A percentile compares a stretch with the other conserved stretches of the same genome.
phyloP scores from a whole-genome alignment of 306 rosid genomes.

The Castanea sativa region DNA sequence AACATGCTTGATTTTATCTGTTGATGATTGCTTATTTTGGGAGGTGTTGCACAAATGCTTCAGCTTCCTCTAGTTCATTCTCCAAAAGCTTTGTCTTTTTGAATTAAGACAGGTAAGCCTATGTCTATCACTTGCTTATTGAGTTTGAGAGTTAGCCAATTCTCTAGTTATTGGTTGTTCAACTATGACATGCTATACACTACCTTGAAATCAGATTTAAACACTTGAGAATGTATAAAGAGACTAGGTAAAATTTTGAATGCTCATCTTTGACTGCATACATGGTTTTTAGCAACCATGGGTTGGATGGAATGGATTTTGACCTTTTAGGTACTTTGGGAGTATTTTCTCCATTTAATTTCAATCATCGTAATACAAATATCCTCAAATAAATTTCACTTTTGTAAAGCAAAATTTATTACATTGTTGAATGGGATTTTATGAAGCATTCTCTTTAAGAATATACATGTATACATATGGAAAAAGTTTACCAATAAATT shows the following conservation, averaged over 20 bases:
- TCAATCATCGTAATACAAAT: not conserved
- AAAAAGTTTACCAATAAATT: too few relatives aligned
- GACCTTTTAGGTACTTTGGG: not conserved
- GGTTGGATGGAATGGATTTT: not conserved
- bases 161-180: not conserved
- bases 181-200: not conserved
- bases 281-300: not conserved
- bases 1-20: slow-evolving; percentile 55
- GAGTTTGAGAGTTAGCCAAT: not conserved
- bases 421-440: not conserved
- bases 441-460: not conserved
- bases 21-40: slow-evolving; percentile 33
- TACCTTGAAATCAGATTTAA: not conserved
- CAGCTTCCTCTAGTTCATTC: slow-evolving; percentile 35
- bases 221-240: not conserved
- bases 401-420: not conserved
- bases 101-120: slow-evolving; percentile 38
- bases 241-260: not conserved
- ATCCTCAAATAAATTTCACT: not conserved
- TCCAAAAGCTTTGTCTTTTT: slow-evolving; percentile 37
- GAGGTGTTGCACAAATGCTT: slow-evolving; percentile 43
- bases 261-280: not conserved
- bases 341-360: not conserved
- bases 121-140: not conserved
- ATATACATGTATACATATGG: too few relatives aligned